Percentiles rank a stretch among this genome's conserved stretches.
Evolutionary conservation across 495 filamentous ascomycete species (phyloP).

Genomic region (Cercophora newfieldiana): DNA sequence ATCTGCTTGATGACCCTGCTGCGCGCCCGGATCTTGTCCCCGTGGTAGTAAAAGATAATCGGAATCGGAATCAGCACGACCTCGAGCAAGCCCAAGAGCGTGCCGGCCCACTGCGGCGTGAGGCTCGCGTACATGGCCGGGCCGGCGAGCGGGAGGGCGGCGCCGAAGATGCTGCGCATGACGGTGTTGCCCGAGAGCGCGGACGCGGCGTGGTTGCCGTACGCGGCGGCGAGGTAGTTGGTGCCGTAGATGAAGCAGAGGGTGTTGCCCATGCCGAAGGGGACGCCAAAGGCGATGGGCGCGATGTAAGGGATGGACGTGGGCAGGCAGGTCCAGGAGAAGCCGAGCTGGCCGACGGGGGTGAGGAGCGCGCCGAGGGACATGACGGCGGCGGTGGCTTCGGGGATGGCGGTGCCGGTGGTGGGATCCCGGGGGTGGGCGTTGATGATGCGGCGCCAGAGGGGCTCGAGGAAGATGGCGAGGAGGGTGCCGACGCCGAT

Average conservation of each 20-base stretch:
- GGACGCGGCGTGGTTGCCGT: constrained; percentile 74
- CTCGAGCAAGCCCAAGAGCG: constrained; percentile 69
- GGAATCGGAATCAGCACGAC: constrained; percentile 74
- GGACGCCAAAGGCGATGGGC: constrained; percentile 73
- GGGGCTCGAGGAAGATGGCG: constrained; percentile 65
- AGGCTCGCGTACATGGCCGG: constrained; percentile 66
- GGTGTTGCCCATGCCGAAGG: constrained; percentile 76
- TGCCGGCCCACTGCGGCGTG: constrained; percentile 77
- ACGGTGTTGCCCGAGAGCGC: constrained; percentile 58
- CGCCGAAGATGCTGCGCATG: constrained; percentile 55
- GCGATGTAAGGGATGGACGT: constrained; percentile 71
- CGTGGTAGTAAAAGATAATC: constrained; percentile 75
- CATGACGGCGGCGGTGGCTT: constrained; percentile 72
- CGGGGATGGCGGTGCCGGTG: constrained; percentile 67
- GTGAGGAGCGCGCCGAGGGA: constrained; percentile 67
- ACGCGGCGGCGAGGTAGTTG: constrained; percentile 75
- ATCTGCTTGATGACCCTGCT: constrained; percentile 67
- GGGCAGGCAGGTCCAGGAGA: constrained; percentile 78
- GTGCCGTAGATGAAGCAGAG: constrained; percentile 76
- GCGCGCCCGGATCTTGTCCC: constrained; percentile 63
- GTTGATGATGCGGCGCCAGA: constrained; percentile 73
- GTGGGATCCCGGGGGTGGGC: constrained; percentile 64
- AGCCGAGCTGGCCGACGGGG: constrained; percentile 73
- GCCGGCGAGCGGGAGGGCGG: constrained; percentile 70
- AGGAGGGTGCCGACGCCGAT: constrained; percentile 76